Percentiles rank a stretch among this genome's conserved stretches.
Conservation (phyloP, 805 yeast genomes). For the Sugiyamaella americana region DNA sequence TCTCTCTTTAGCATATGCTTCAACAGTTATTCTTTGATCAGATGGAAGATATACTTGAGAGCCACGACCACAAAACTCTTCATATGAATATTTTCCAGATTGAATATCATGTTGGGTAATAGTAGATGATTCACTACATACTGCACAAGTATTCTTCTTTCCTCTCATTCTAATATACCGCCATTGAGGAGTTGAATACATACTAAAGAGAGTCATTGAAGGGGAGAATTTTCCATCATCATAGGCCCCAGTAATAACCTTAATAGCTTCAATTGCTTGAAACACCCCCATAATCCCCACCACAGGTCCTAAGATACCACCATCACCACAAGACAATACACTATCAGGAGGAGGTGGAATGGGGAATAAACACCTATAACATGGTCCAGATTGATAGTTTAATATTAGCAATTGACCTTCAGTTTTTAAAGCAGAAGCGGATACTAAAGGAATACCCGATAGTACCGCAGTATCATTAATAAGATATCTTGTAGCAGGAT, state of each 20-base stretch:
- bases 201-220: constrained; percentile 54
- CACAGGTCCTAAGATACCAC: constrained; percentile 94
- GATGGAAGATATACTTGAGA: constrained; percentile 41
- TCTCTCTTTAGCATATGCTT: constrained; percentile 1
- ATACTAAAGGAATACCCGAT: constrained; percentile 63
- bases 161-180: constrained; percentile 77
- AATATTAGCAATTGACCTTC: constrained; percentile 86
- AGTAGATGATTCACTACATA: constrained; percentile 52
- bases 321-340: constrained; percentile 82
- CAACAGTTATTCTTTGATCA: constrained; percentile 44
- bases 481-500: constrained; percentile 80
- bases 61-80: constrained; percentile 65
- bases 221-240: constrained; percentile 51
- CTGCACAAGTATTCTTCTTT: constrained; percentile 51
- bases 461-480: constrained; percentile 79
- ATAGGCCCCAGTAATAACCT: constrained; percentile 57
- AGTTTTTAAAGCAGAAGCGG: constrained; percentile 86
- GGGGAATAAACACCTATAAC: constrained; percentile 92
- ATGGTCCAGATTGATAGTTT: constrained; percentile 73
- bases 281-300: constrained; percentile 84
- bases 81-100: constrained; percentile 51
- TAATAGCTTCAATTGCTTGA: constrained; percentile 85
- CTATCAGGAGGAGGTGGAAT: constrained; percentile 79
- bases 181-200: constrained; percentile 44
- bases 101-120: constrained; percentile 46